Percentiles rank a stretch among this genome's conserved stretches.
Evolutionary conservation across 2,329 filamentous ascomycete species (phyloP).

Genomic region (Myriosclerotinia curreyana): DNA sequence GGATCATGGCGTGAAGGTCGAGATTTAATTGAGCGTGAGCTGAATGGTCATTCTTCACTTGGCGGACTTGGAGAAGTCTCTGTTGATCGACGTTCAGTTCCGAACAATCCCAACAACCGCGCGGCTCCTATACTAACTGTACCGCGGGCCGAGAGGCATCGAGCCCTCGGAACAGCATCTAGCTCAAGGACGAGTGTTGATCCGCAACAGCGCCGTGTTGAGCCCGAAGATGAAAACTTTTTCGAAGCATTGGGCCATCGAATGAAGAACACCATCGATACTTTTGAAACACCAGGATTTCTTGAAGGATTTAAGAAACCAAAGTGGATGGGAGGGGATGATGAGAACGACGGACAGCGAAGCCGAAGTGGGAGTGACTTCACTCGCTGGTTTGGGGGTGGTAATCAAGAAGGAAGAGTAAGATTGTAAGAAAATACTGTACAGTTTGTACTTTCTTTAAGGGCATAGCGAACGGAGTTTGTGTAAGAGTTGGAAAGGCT

Average conservation of each 20-base stretch:
- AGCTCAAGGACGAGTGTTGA: constrained; percentile 32
- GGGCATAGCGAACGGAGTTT: constrained; percentile 38
- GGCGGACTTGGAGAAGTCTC: constrained; percentile 42
- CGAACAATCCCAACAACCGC: constrained; percentile 35
- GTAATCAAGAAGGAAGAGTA: constrained; percentile 40
- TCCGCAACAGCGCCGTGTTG: constrained; percentile 42
- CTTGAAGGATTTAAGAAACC: constrained; percentile 71
- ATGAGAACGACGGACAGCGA: constrained; percentile 39
- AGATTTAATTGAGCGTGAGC: constrained; percentile 83
- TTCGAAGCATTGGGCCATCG: constrained; percentile 80
- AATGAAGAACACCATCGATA: constrained; percentile 89
- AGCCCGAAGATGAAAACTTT: constrained; percentile 72
- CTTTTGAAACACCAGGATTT: constrained; percentile 78
- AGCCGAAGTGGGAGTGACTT: constrained; percentile 45
- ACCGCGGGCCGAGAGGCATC: constrained; percentile 35
- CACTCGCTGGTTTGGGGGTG: constrained; percentile 57
- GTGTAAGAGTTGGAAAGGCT: constrained; percentile 14
- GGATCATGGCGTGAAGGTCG: constrained; percentile 90
- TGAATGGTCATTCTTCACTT: constrained; percentile 60
- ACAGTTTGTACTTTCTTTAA: constrained; percentile 21
- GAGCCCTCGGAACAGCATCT: constrained; percentile 37
- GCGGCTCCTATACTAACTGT: constrained; percentile 33
- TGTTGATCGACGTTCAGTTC: constrained; percentile 29
- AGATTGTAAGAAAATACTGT: constrained; percentile 32
- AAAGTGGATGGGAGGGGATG: constrained; percentile 72